These are phyloP conservation scores for Saturnispora kantuleensis DNA, from an alignment of 805 yeast species.

Conservation along the genomic window DNA sequence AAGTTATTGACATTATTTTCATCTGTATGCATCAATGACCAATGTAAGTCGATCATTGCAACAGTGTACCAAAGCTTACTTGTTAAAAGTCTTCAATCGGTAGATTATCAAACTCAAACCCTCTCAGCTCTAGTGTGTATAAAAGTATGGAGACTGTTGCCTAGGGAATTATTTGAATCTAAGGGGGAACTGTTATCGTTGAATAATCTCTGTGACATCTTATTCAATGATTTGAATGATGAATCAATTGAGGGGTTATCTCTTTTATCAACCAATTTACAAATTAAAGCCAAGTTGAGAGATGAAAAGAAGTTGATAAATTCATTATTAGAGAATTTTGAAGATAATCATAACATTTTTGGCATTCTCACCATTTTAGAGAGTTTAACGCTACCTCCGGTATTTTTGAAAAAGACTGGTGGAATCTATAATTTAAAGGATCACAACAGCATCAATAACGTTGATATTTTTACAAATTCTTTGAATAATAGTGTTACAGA, in stretches of 20 bases:
- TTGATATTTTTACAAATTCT: conserved; percentile 22
- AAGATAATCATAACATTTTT: conserved; percentile 15
- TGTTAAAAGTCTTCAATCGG: conserved; percentile 26
- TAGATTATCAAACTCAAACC: conserved; percentile 7
- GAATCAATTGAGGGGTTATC: conserved; percentile 28
- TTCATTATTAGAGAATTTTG: conserved; percentile 12
- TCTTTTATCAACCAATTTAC: conserved; percentile 27
- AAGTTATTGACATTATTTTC: conserved; percentile 30
- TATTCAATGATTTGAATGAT: conserved; percentile 23
- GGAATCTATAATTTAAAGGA: conserved; percentile 31
- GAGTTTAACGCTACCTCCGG: conserved; percentile 30
- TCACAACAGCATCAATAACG: conserved; percentile 22
- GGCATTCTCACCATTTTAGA: conserved; percentile 34
- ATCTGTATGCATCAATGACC: conserved; percentile 41
- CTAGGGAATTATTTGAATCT: conserved; percentile 24
- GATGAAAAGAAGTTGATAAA: conserved; percentile 25
- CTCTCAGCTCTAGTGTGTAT: conserved; percentile 23
- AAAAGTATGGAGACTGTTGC: conserved; percentile 47
- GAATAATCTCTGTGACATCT: conserved; percentile 22
- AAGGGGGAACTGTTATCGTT: conserved; percentile 25
- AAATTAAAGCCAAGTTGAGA: conserved; percentile 28
- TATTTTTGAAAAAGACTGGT: conserved; percentile 22
- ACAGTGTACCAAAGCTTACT: conserved; percentile 34
- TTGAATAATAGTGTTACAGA: conserved; percentile 20
- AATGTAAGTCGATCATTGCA: conserved; percentile 37